phyloP scores from a whole-genome alignment of 2,329 filamentous ascomycete genomes.

The Scedosporium aurantiacum region DNA sequence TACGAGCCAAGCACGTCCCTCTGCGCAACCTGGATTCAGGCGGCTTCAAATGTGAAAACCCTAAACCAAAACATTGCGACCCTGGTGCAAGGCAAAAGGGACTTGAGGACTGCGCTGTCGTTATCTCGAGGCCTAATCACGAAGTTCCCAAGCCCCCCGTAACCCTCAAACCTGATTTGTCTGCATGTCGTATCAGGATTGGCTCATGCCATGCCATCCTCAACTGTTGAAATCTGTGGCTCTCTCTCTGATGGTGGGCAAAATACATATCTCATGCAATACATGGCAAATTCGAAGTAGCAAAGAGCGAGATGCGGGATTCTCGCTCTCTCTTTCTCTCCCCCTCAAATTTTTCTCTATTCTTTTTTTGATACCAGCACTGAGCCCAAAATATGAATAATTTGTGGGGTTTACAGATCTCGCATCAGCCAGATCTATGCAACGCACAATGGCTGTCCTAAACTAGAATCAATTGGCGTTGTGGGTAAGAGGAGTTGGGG shows the following conservation, averaged over 20 bases:
- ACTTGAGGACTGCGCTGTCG: not conserved
- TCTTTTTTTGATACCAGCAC: too few relatives aligned
- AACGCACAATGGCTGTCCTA: not conserved
- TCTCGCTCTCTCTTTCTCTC: too few relatives aligned
- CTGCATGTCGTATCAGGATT: constrained; percentile 1
- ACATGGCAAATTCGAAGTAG: too few relatives aligned
- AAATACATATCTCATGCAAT: too few relatives aligned
- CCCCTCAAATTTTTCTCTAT: too few relatives aligned
- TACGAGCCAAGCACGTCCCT: too few relatives aligned
- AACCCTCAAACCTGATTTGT: not conserved
- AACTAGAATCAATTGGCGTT: not conserved
- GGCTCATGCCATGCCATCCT: not conserved
- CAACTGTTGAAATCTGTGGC: not conserved
- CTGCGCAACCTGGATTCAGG: too few relatives aligned
- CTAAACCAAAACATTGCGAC: too few relatives aligned
- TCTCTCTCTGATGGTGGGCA: not conserved
- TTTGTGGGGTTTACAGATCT: not conserved
- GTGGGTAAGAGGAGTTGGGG: not conserved
- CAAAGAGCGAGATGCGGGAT: too few relatives aligned
- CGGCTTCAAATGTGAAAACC: too few relatives aligned
- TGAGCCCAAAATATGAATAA: not conserved
- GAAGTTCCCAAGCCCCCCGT: not conserved
- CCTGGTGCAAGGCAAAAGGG: not conserved
- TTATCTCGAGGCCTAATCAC: not conserved
- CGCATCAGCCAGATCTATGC: not conserved